These are phyloP conservation scores for Fusarium praegraminearum DNA, from an alignment of 2,329 filamentous ascomycete species.

Conservation along the genomic window DNA sequence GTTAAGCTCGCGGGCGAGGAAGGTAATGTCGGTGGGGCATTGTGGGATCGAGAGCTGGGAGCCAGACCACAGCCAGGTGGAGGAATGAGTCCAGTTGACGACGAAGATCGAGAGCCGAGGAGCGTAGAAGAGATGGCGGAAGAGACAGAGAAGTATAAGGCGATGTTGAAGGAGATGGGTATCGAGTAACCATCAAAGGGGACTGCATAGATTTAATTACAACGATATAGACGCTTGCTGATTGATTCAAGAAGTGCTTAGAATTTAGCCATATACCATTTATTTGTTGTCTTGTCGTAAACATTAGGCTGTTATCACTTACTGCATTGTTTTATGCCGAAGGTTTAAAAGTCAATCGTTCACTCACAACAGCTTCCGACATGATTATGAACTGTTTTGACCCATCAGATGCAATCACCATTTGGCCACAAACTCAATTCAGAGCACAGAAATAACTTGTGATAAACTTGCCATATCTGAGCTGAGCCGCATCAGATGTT, in stretches of 20 bases:
- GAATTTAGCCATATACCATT: neutral
- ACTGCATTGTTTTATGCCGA: neutral
- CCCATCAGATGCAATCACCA: neutral
- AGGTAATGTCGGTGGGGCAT: conserved; percentile 80
- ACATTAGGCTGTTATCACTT: neutral
- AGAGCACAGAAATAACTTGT: neutral
- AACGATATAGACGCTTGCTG: neutral
- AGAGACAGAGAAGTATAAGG: conserved; percentile 78
- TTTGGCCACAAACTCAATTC: neutral
- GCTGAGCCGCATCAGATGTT: neutral
- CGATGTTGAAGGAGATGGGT: conserved; percentile 60
- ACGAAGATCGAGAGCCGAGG: conserved; percentile 75
- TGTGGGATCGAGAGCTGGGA: conserved; percentile 64
- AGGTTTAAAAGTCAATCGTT: neutral
- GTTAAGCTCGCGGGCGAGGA: conserved; percentile 84
- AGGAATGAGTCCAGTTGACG: conserved; percentile 77
- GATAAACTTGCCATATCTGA: neutral
- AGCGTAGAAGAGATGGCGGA: conserved; percentile 79
- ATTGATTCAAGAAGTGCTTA: neutral
- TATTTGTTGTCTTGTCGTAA: neutral
- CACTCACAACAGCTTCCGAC: neutral
- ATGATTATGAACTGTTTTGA: neutral
- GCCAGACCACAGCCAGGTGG: conserved; percentile 64
- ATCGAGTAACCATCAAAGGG: conserved; percentile 35
- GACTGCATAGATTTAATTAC: conserved; percentile 3